phyloP scores from a whole-genome alignment of 306 rosid genomes.

The Medicago lupulina region DNA sequence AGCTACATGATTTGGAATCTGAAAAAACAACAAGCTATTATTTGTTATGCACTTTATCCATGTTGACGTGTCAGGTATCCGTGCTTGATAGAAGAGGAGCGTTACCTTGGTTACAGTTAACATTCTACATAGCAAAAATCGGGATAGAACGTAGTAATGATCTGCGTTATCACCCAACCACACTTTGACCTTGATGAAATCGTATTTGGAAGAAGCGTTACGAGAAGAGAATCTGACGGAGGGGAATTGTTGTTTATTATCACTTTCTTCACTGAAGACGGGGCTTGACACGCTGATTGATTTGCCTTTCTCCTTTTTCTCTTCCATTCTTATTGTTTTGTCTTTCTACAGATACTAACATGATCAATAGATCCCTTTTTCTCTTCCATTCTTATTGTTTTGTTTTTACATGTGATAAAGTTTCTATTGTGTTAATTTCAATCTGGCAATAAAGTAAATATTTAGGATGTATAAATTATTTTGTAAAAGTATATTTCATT shows the following conservation, averaged over 20 bases:
- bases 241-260: slow-evolving; percentile 49
- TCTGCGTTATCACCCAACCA: slow-evolving; percentile 99
- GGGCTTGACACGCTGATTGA: slow-evolving; percentile 45
- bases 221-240: slow-evolving; percentile 69
- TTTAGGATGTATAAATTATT: too few species aligned
- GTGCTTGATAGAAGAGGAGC: too few species aligned
- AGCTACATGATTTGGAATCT: slow-evolving; percentile 97
- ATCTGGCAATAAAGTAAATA: too few species aligned
- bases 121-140: slow-evolving; percentile 93
- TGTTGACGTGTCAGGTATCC: too few species aligned
- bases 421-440: too few species aligned
- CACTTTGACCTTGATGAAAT: slow-evolving; percentile 87
- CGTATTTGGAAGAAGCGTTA: slow-evolving; percentile 91
- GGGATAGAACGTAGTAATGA: slow-evolving; percentile 91
- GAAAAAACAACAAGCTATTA: slow-evolving; percentile 47
- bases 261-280: slow-evolving; percentile 53
- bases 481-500: too few species aligned
- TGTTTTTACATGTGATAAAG: too few species aligned
- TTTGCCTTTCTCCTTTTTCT: slow-evolving; percentile 42
- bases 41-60: too few species aligned
- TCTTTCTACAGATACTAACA: too few species aligned
- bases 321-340: too few species aligned
- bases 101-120: slow-evolving; percentile 85
- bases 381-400: too few species aligned
- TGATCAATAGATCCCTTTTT: too few species aligned